phyloP scores from a whole-genome alignment of 169 alveolate genomes.

The Plasmodium vinckei region DNA sequence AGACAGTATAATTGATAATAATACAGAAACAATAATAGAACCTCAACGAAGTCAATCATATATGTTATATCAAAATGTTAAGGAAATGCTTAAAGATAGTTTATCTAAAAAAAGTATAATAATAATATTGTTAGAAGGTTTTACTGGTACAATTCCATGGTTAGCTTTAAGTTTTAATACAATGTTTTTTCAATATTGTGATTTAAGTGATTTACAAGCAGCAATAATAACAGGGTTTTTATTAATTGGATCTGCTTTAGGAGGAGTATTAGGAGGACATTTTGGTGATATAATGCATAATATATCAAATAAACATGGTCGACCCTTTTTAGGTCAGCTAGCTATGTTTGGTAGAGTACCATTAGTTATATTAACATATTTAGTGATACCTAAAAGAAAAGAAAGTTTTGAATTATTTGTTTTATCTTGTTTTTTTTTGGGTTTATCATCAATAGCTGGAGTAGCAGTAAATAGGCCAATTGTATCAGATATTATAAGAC shows the following conservation, averaged over 20 bases:
- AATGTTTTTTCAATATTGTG: conserved; percentile 92
- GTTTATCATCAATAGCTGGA: conserved; percentile 92
- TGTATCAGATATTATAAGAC: conserved; percentile 91
- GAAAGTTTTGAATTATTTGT: conserved; percentile 69
- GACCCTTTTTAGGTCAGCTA: conserved; percentile 88
- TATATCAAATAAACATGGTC: conserved; percentile 87
- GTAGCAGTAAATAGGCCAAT: conserved; percentile 92
- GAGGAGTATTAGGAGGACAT: conserved; percentile 92
- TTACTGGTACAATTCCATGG: conserved; percentile 93
- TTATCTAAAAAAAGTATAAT: conserved; percentile 73
- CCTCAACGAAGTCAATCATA: conserved; percentile 24
- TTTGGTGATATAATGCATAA: conserved; percentile 88
- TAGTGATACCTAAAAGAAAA: conserved; percentile 37
- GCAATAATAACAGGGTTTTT: conserved; percentile 88
- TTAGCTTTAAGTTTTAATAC: conserved; percentile 91
- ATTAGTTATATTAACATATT: conserved; percentile 35
- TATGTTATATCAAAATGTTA: conserved; percentile 60
- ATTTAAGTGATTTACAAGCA: conserved; percentile 88
- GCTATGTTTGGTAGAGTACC: conserved; percentile 77
- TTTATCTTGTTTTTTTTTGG: conserved; percentile 83
- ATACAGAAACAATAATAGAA: neutral
- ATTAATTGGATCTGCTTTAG: conserved; percentile 90
- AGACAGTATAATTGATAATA: neutral
- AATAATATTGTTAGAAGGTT: conserved; percentile 82
- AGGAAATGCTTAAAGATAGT: conserved; percentile 47